A percentile compares a stretch with the other conserved stretches of the same genome.
Evolutionary conservation across 2,329 filamentous ascomycete species (phyloP).

Genomic region (Lithohypha guttulata): DNA sequence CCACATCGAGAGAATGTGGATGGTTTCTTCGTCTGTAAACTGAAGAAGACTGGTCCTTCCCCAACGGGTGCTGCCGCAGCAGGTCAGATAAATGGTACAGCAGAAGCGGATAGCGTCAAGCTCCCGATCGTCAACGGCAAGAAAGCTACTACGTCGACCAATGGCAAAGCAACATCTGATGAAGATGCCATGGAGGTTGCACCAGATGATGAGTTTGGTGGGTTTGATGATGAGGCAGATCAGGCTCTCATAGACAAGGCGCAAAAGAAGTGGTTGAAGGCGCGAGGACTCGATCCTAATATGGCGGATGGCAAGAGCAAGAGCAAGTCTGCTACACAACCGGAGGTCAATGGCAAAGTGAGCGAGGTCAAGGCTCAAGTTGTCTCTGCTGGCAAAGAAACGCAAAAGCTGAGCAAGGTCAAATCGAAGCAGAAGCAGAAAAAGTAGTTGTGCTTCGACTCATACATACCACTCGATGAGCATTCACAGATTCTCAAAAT

Average conservation of each 20-base stretch:
- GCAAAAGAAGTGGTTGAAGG: conserved; percentile 62
- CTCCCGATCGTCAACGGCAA: conserved; percentile 47
- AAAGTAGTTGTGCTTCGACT: too few species aligned
- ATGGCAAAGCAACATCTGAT: conserved; percentile 33
- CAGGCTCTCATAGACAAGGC: conserved; percentile 59
- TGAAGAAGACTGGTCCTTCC: conserved; percentile 81
- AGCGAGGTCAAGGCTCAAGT: too few species aligned
- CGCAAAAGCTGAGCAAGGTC: too few species aligned
- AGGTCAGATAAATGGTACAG: conserved; percentile 19
- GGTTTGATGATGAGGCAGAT: conserved; percentile 66
- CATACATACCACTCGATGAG: too few species aligned
- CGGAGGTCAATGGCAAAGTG: too few species aligned
- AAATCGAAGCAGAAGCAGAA: too few species aligned
- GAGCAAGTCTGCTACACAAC: not conserved
- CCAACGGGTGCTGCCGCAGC: conserved; percentile 31
- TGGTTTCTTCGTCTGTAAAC: conserved; percentile 96
- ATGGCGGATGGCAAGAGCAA: conserved; percentile 29
- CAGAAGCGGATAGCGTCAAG: conserved; percentile 16
- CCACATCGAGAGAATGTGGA: conserved; percentile 91
- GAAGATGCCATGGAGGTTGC: conserved; percentile 23
- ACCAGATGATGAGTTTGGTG: conserved; percentile 52
- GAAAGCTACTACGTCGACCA: conserved; percentile 44
- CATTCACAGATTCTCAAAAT: too few species aligned
- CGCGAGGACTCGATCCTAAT: conserved; percentile 63
- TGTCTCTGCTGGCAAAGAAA: too few species aligned